Conservation (phyloP, 1,284 basidiomycete species). For the Neolentinus lepideus region DNA sequence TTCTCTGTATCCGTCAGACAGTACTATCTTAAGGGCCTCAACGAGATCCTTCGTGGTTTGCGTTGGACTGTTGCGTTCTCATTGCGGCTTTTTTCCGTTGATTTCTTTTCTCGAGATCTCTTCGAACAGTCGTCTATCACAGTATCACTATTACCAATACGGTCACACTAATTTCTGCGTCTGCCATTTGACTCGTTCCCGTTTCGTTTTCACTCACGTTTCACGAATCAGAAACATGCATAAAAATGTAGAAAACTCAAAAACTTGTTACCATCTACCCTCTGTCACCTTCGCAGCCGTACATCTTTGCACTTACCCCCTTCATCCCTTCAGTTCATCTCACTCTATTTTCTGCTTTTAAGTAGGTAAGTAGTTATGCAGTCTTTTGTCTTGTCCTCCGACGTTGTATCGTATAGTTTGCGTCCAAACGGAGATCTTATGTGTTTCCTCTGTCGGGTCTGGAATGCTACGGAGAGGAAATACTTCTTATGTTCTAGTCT, state of each 20-base stretch:
- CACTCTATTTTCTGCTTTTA: slow-evolving; percentile 12
- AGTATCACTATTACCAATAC: background rate
- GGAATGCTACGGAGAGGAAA: background rate
- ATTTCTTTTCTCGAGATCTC: background rate
- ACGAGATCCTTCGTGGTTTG: background rate
- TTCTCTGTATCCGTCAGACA: background rate
- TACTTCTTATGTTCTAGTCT: slow-evolving; percentile 8
- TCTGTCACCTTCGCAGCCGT: slow-evolving; percentile 3
- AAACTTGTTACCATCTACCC: slow-evolving; percentile 28
- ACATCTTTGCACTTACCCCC: slow-evolving; percentile 15
- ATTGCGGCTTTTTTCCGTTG: background rate
- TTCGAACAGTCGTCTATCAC: background rate
- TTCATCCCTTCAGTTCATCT: slow-evolving; percentile 17
- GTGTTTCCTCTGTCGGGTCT: background rate
- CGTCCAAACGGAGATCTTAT: background rate
- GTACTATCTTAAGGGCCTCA: background rate
- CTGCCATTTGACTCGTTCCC: background rate
- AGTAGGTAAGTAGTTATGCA: slow-evolving; percentile 40
- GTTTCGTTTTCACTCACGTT: background rate
- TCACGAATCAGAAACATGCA: slow-evolving; percentile 34
- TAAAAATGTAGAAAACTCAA: slow-evolving; percentile 34
- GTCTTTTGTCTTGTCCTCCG: slow-evolving; percentile 1
- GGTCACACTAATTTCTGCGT: background rate
- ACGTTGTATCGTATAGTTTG: background rate
- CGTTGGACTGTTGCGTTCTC: background rate